Conservation (phyloP, 2,329 filamentous ascomycete genomes). For the Beauveria caledonica region DNA sequence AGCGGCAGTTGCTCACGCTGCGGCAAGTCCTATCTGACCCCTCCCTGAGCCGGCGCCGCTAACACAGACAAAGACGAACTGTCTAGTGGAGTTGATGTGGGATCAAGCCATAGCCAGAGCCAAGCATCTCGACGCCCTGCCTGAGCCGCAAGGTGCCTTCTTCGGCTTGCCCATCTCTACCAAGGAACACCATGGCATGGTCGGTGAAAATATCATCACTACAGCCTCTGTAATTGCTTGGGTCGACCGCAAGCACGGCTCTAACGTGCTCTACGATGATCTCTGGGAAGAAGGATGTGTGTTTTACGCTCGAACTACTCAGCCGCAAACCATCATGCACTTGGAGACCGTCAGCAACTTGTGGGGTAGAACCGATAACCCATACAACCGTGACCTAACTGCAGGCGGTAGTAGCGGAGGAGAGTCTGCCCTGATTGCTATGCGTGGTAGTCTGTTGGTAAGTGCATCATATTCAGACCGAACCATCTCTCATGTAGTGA, state of each 20-base stretch:
- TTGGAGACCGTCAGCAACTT: constrained; percentile 56
- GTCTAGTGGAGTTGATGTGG: constrained; percentile 26
- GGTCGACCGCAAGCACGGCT: constrained; percentile 25
- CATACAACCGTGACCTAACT: constrained; percentile 50
- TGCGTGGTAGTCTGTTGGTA: constrained; percentile 32
- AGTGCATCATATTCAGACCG: neutral
- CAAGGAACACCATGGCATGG: constrained; percentile 29
- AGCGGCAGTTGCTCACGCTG: constrained; percentile 11
- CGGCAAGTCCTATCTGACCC: neutral
- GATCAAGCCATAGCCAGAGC: constrained; percentile 27
- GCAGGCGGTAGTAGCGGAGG: constrained; percentile 60
- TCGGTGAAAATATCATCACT: constrained; percentile 22
- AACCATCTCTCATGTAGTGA: neutral
- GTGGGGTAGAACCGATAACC: constrained; percentile 55
- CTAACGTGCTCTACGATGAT: constrained; percentile 24
- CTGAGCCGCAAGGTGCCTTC: constrained; percentile 24
- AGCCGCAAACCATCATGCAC: constrained; percentile 49
- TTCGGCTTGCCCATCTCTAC: constrained; percentile 29
- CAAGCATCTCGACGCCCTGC: constrained; percentile 24
- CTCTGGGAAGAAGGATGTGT: constrained; percentile 37
- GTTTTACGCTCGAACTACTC: constrained; percentile 59
- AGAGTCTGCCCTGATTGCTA: constrained; percentile 31
- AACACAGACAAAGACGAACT: constrained; percentile 22
- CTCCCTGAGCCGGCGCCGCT: neutral
- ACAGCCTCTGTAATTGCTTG: constrained; percentile 23